phyloP scores from a whole-genome alignment of 345 rosid species.

The Syzygium aqueum region DNA sequence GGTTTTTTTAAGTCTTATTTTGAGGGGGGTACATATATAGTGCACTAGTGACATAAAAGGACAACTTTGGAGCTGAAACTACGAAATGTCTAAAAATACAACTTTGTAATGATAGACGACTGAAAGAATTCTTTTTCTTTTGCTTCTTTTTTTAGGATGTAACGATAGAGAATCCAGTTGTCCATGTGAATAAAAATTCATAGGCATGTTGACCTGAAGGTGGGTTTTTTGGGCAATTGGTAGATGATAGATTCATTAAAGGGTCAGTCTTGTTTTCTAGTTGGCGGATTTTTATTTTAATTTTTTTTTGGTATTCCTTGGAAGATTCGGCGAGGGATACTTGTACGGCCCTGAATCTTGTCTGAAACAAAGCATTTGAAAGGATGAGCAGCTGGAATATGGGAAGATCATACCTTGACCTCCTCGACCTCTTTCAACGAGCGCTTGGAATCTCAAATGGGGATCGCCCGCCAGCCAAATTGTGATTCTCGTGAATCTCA shows the following conservation, averaged over 20 bases:
- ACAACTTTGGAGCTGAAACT: neutral
- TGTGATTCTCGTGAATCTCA: neutral
- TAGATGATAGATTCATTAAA: neutral
- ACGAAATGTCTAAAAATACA: neutral
- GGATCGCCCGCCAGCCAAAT: neutral
- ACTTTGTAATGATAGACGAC: neutral
- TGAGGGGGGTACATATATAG: neutral
- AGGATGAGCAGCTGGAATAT: neutral
- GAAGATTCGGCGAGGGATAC: neutral
- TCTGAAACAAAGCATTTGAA: neutral
- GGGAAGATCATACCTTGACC: neutral
- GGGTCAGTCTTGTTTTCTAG: neutral
- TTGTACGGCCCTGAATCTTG: neutral
- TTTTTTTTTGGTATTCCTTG: neutral
- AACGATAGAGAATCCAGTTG: neutral
- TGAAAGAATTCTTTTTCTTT: neutral
- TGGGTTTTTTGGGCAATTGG: neutral
- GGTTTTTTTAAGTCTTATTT: neutral
- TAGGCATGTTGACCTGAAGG: neutral
- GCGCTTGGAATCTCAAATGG: neutral
- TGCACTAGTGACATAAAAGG: neutral
- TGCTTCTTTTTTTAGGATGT: neutral
- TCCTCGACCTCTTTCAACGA: neutral
- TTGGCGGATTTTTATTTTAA: neutral
- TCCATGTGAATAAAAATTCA: neutral